Conservation (phyloP, 148 eudicot genomes). For the Rheum nobile region DNA sequence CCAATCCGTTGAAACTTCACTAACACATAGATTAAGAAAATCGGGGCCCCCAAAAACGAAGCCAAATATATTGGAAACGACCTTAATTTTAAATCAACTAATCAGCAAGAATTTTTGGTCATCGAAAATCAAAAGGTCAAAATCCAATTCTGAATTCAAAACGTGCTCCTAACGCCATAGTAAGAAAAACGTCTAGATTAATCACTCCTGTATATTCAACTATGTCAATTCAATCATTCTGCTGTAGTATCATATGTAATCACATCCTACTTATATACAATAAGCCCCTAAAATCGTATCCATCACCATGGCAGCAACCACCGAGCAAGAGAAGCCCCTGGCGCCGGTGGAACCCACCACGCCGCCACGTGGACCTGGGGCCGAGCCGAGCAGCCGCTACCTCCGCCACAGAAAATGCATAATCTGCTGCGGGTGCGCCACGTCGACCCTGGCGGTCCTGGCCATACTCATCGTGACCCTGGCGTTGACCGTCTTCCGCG, state of each 20-base stretch:
- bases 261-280: neutral
- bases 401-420: conserved; percentile 13
- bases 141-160: neutral
- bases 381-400: neutral
- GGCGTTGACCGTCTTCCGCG: conserved; percentile 30
- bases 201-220: too few relatives aligned
- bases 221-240: neutral
- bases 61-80: neutral
- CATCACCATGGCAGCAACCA: conserved; percentile 16
- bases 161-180: neutral
- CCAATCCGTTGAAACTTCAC: neutral
- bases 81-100: neutral
- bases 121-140: neutral
- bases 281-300: too few relatives aligned
- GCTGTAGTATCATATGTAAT: too few relatives aligned
- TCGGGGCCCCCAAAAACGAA: neutral
- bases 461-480: conserved; percentile 17
- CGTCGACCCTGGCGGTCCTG: conserved; percentile 12
- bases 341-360: conserved; percentile 15
- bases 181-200: neutral
- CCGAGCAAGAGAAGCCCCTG: conserved; percentile 28
- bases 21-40: neutral
- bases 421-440: conserved; percentile 25
- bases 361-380: neutral
- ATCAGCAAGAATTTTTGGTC: neutral